phyloP scores from a whole-genome alignment of 1,284 basidiomycete species.

The Ceratobasidium sp. region DNA sequence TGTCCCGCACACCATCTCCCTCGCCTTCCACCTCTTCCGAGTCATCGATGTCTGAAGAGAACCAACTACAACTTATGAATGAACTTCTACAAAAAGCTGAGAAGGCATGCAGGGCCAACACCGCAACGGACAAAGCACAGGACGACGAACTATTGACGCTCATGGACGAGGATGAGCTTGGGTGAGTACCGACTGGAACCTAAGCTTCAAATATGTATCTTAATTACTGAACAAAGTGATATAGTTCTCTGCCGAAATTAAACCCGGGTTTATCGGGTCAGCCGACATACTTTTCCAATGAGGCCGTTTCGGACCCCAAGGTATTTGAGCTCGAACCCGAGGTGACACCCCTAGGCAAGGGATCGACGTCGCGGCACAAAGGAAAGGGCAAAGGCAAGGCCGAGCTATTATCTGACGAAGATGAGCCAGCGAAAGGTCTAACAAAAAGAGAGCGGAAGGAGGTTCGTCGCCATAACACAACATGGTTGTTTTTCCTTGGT shows the following conservation, averaged over 20 bases:
- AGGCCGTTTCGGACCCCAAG: conserved; percentile 26
- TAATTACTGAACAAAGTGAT: neutral
- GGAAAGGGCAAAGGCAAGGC: conserved; percentile 43
- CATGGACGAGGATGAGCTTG: conserved; percentile 34
- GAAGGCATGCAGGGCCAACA: conserved; percentile 33
- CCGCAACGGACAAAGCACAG: conserved; percentile 24
- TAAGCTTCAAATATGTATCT: neutral
- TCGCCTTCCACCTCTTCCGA: conserved; percentile 35
- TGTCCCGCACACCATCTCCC: conserved; percentile 35
- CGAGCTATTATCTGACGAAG: conserved; percentile 41
- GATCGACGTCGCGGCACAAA: conserved; percentile 20
- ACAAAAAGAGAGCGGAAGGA: conserved; percentile 42
- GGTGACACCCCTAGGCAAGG: neutral
- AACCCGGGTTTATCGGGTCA: conserved; percentile 28
- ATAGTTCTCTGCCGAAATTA: conserved; percentile 30
- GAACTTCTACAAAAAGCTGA: conserved; percentile 26
- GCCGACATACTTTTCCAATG: conserved; percentile 23
- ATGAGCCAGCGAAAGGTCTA: conserved; percentile 40
- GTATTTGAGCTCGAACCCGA: conserved; percentile 24
- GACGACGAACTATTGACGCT: conserved; percentile 39
- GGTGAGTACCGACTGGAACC: conserved; percentile 1
- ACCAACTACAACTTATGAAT: conserved; percentile 19
- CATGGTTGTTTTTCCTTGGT: conserved; percentile 50
- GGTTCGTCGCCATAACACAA: conserved; percentile 23
- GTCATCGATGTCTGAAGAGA: conserved; percentile 31